Percentiles rank a stretch among this genome's conserved stretches.
These are phyloP conservation scores for Clavariopsis aquatica DNA, from an alignment of 495 filamentous ascomycete genomes.

Conservation along the genomic window DNA sequence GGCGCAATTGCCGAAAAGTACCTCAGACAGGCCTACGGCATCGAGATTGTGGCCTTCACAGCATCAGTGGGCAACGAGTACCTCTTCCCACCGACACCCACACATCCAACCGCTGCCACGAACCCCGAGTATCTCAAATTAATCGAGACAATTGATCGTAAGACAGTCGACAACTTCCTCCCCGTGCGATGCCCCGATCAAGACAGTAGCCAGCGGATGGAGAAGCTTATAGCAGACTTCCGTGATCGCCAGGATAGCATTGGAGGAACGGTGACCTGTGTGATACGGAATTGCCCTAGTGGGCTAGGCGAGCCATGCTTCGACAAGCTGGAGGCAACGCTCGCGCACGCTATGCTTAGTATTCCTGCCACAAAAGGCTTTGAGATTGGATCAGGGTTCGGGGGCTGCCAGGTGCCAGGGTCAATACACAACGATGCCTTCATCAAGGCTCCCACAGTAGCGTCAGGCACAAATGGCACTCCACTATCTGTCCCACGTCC, in stretches of 20 bases:
- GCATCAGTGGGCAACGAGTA: constrained; percentile 80
- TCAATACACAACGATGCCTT: constrained; percentile 95
- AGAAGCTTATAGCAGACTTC: constrained; percentile 74
- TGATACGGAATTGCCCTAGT: constrained; percentile 84
- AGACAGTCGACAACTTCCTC: constrained; percentile 76
- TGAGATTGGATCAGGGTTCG: constrained; percentile 93
- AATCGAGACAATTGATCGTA: constrained; percentile 70
- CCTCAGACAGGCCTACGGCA: constrained; percentile 71
- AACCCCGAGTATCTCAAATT: constrained; percentile 82
- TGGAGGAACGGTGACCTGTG: constrained; percentile 93
- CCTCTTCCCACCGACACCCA: constrained; percentile 77
- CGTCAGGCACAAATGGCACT: constrained; percentile 13
- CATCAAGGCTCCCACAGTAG: constrained; percentile 54
- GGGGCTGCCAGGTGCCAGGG: constrained; percentile 82
- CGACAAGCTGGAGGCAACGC: constrained; percentile 91
- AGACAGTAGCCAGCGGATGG: constrained; percentile 69
- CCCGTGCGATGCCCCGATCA: constrained; percentile 84
- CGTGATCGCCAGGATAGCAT: constrained; percentile 85
- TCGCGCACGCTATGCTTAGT: constrained; percentile 95
- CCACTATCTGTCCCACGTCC: constrained; percentile 39
- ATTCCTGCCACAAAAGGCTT: constrained; percentile 98
- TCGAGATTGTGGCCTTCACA: constrained; percentile 91
- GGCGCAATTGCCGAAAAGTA: constrained; percentile 96
- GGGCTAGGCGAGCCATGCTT: constrained; percentile 95
- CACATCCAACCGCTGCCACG: constrained; percentile 71